Evolutionary conservation across 2,329 filamentous ascomycete genomes (phyloP), one percentile per base, ranked within the genome.

Genomic region (Colletotrichum sp.): DNA sequence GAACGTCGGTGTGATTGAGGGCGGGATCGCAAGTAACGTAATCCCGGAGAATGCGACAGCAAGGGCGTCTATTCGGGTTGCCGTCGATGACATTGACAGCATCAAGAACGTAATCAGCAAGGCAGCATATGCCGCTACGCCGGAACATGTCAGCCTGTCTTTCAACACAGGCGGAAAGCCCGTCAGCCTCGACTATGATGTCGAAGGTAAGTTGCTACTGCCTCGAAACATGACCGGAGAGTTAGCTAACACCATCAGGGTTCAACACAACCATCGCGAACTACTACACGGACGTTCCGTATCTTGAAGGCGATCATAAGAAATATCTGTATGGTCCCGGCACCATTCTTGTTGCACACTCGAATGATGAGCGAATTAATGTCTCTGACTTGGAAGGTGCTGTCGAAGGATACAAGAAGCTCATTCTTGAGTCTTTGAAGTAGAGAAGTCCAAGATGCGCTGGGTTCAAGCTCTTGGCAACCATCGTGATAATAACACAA

Each of bases 231-330:
- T 29, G 22, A 8, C n/a, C 9, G 30, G 27, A 9, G 5, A 49
- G 57, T 78, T 82, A 52, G 80, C 66, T 74, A 2, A 34, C 15
- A 19, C n/a, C 7, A 15, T 6, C 49, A 92, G 91, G 94, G 0
- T 98, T 99, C 78, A 92, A 97, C 22, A 93, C 90, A 0, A 92
- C 94, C 62, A 93, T 94, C 0, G 95, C 96, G 62, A 98, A 98
- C 83, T 99, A 99, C 81, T 96, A 96, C 12, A 99, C 97, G 1
- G 96, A 99, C 84, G 93, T 98, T 30, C 95, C 96, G 1, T 93
- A 95, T 79, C 85, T 98, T 57, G 85, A 91, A 29, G 92, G 95
- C 15, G 88, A 93, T 69, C 92, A 95, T 78, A 92, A 89, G 15
- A 89, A 89, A 69, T 94, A 94, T 79, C 86, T 94, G 12, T 94